Evolutionary conservation across 2,329 filamentous ascomycete species (phyloP), one percentile per base, ranked within the genome.

Genomic region (Pestalotiopsis sp.): DNA sequence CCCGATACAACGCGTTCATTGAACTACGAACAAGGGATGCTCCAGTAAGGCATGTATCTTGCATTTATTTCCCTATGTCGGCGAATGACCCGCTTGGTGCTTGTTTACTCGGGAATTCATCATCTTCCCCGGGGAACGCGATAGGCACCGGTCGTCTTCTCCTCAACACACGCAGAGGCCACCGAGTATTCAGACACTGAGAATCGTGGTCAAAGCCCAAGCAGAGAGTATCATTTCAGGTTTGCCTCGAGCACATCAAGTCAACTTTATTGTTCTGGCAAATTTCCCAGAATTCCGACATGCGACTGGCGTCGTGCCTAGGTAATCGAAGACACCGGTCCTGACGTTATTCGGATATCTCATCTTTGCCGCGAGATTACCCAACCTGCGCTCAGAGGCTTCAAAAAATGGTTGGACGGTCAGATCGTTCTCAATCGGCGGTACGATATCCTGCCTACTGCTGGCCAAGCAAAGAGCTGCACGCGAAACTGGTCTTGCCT

Each of bases 1-100:
- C 64, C 59, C 64, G 38, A 60, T 60, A 60, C 36, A 31, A 66
- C 64, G 64, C 60, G 55, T 31, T 31, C 36, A 9, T 66, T 25
- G 25, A 66, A 55, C 41, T 60, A 17, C 25, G 64, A 45, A 38
- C 64, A 20, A 59, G 64, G 45, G 64, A 17, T 36, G 12, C 13
- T 45, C 55, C 45, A 14, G 12, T 9, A 36, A 36, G 64, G 41
- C n/a, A 20, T 27, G 58, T 20, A 57, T 66, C 64, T 55, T 13
- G 3, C 64, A 17, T 20, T 55, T 39, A 17, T 20, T 55, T 39
- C n/a, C 39, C 38, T 39, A 49, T 25, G 25, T 62, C 59, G 27
- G 59, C 59, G 31, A 36, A 12, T 36, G 59, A 27, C 38, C 59
- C 36, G 59, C 36, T 39, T 62, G 59, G 59, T 39, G 59, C 59